These are phyloP conservation scores for Bacidia gigantensis DNA, from an alignment of 495 filamentous ascomycete species.

Conservation along the genomic window DNA sequence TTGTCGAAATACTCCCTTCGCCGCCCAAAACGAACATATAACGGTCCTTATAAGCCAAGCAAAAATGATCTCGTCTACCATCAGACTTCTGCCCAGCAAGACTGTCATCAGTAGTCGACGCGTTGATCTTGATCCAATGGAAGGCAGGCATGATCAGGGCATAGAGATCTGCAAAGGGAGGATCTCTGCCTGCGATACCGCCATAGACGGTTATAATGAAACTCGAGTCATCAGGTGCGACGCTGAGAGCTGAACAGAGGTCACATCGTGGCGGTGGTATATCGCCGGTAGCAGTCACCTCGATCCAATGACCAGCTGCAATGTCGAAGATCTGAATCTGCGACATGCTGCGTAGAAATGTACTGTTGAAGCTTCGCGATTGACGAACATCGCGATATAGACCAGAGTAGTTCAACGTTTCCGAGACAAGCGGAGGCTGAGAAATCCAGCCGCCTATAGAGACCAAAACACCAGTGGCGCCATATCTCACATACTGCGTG, in stretches of 20 bases:
- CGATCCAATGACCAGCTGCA: neutral
- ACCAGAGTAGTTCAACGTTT: too few relatives aligned
- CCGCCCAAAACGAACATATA: constrained; percentile 7
- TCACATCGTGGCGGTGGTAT: constrained; percentile 2
- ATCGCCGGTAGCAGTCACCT: constrained; percentile 5
- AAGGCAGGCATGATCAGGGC: too few relatives aligned
- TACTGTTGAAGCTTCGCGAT: neutral
- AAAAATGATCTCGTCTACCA: constrained; percentile 4
- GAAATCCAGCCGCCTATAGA: too few relatives aligned
- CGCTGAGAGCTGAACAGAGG: constrained; percentile 1
- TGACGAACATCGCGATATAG: too few relatives aligned
- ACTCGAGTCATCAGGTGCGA: too few relatives aligned
- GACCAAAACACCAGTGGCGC: too few relatives aligned
- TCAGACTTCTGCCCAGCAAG: neutral
- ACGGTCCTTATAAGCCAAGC: constrained; percentile 3
- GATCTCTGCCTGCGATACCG: neutral
- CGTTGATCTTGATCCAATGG: too few relatives aligned
- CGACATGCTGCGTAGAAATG: neutral
- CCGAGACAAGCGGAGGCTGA: too few relatives aligned
- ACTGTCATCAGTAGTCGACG: neutral
- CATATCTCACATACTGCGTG: too few relatives aligned
- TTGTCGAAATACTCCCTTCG: neutral
- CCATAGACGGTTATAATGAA: constrained; percentile 5
- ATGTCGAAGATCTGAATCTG: neutral
- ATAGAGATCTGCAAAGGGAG: neutral